Conservation (phyloP, 192 early-diverging fungal genomes). For the Coemansia erecta region DNA sequence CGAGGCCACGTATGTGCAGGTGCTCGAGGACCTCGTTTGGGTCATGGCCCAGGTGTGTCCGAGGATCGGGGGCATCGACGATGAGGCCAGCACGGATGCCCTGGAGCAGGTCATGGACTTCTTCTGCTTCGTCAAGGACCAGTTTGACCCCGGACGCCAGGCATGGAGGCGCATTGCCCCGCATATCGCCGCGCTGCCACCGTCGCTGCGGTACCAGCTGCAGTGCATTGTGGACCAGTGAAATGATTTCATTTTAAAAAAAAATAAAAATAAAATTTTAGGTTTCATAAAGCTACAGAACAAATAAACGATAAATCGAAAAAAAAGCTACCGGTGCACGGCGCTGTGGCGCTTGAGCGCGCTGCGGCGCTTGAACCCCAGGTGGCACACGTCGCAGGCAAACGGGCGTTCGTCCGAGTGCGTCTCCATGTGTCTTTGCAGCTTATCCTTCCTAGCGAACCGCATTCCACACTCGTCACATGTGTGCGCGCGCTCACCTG, state of each 20-base stretch:
- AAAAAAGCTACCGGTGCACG: too few relatives aligned
- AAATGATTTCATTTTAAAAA: background rate
- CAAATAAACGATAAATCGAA: too few relatives aligned
- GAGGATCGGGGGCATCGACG: constrained; percentile 14
- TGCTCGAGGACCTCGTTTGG: constrained; percentile 39
- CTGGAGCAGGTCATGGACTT: constrained; percentile 55
- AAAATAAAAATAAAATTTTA: too few relatives aligned
- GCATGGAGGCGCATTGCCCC: constrained; percentile 47
- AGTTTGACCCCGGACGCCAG: constrained; percentile 44
- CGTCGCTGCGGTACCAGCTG: constrained; percentile 38
- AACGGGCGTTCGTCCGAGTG: too few relatives aligned
- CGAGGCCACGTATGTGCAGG: constrained; percentile 37
- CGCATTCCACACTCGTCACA: too few relatives aligned
- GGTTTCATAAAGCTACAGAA: too few relatives aligned
- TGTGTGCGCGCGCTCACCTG: too few relatives aligned
- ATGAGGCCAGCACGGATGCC: constrained; percentile 36
- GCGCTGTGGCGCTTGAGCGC: too few relatives aligned
- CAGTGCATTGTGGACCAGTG: constrained; percentile 48
- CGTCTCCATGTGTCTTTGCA: too few relatives aligned
- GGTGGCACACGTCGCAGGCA: too few relatives aligned
- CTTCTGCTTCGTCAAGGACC: constrained; percentile 52
- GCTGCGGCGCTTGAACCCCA: too few relatives aligned
- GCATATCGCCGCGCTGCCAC: constrained; percentile 43
- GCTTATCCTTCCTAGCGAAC: too few relatives aligned
- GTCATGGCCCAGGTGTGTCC: constrained; percentile 46